phyloP scores from a whole-genome alignment of 1,284 basidiomycete genomes.

The Papiliotrema flavescens region DNA sequence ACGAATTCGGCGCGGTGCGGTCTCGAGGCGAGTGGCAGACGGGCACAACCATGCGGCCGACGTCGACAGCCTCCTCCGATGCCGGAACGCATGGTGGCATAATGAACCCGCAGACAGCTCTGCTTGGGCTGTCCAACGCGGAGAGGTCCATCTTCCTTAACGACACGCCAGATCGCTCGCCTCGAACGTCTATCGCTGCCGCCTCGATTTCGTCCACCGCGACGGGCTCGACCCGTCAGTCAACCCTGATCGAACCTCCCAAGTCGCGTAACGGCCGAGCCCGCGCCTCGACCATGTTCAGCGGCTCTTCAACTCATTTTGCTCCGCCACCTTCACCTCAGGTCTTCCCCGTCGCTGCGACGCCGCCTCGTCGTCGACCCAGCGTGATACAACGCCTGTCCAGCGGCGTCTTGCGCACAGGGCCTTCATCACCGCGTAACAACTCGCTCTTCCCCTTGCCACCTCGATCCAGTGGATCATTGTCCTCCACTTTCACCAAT shows the following conservation, averaged over 20 bases:
- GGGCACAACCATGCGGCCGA: constrained; percentile 16
- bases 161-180: constrained; percentile 25
- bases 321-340: constrained; percentile 22
- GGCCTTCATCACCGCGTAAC: constrained; percentile 26
- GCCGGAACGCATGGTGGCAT: constrained; percentile 11
- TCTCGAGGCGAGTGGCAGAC: constrained; percentile 1
- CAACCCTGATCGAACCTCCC: constrained; percentile 1
- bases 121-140: constrained; percentile 16
- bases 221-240: constrained; percentile 7
- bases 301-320: constrained; percentile 23
- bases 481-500: constrained; percentile 17
- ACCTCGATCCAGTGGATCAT: constrained; percentile 32
- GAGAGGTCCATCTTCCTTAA: constrained; percentile 14
- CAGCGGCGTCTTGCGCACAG: constrained; percentile 30
- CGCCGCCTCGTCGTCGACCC: constrained; percentile 37
- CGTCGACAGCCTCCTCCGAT: constrained; percentile 28
- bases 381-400: constrained; percentile 37
- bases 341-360: constrained; percentile 24
- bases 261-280: constrained; percentile 11
- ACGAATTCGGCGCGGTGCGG: constrained; percentile 30
- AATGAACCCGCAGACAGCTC: constrained; percentile 12
- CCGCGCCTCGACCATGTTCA: constrained; percentile 32
- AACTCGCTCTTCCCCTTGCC: constrained; percentile 37
- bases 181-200: constrained; percentile 29
- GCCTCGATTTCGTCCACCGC: constrained; percentile 12